phyloP scores from a whole-genome alignment of 768 basidiomycete genomes.

The Trametes punicea region DNA sequence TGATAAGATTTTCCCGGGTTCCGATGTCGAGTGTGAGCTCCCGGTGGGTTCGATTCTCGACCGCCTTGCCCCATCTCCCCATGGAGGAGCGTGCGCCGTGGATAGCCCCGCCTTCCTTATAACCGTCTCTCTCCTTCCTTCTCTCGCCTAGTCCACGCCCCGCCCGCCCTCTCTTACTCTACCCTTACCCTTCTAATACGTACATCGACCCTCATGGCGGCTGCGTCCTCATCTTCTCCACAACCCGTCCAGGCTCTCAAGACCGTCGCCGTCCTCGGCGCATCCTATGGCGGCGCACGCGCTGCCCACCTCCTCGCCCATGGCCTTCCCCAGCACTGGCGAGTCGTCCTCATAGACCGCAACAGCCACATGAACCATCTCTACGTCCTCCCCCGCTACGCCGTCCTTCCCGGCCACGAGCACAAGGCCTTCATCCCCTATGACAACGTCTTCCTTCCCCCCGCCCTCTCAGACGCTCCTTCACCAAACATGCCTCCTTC shows the following conservation, averaged over 20 bases:
- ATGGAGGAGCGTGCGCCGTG: background rate
- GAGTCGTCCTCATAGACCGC: slow-evolving; percentile 54
- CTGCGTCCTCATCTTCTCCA: background rate
- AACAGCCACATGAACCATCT: slow-evolving; percentile 48
- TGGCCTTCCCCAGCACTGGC: slow-evolving; percentile 48
- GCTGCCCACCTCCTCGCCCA: slow-evolving; percentile 49
- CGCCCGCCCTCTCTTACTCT: slow-evolving; percentile 16
- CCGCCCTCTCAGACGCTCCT: background rate
- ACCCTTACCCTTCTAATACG: slow-evolving; percentile 18
- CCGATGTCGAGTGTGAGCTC: background rate
- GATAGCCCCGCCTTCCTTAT: background rate
- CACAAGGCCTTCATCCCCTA: slow-evolving; percentile 69
- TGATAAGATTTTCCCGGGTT: slow-evolving; percentile 12
- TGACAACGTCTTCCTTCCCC: slow-evolving; percentile 40
- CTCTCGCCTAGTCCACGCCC: slow-evolving; percentile 10
- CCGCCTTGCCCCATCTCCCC: background rate
- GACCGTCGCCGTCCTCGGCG: slow-evolving; percentile 54
- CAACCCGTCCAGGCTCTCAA: slow-evolving; percentile 11
- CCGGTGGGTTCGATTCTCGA: background rate
- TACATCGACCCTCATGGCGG: background rate
- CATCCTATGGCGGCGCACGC: slow-evolving; percentile 51
- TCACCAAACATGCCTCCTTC: background rate
- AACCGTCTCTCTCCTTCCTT: slow-evolving; percentile 17
- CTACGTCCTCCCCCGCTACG: slow-evolving; percentile 56
- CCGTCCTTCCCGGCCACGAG: slow-evolving; percentile 57